A percentile compares a stretch with the other conserved stretches of the same genome.
Conservation (phyloP, 2,329 filamentous ascomycete species). For the Nothophoma quercina region DNA sequence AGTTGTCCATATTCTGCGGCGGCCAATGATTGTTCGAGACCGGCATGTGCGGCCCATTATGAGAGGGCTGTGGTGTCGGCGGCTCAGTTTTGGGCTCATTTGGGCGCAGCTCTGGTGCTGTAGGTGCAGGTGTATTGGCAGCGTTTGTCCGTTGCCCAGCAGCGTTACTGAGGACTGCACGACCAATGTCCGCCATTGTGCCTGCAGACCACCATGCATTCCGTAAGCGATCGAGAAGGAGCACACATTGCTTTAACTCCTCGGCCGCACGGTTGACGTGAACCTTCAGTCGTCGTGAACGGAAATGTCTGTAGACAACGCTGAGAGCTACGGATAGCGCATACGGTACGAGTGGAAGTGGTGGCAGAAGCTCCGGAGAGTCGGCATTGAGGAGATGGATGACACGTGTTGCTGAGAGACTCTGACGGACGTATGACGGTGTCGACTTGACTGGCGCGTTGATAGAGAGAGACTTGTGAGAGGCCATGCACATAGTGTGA, state of each 20-base stretch:
- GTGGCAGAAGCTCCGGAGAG: conserved; percentile 56
- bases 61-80: conserved; percentile 26
- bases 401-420: conserved; percentile 63
- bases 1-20: conserved; percentile 30
- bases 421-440: conserved; percentile 62
- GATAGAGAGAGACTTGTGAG: conserved; percentile 59
- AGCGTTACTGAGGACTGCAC: conserved; percentile 50
- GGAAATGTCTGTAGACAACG: conserved; percentile 65
- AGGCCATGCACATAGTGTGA: conserved; percentile 64
- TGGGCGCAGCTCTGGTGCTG: conserved; percentile 28
- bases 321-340: conserved; percentile 63
- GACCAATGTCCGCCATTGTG: conserved; percentile 54
- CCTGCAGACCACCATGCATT: conserved; percentile 57
- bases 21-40: conserved; percentile 31
- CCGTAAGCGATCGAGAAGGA: conserved; percentile 53
- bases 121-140: conserved; percentile 42
- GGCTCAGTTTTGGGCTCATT: conserved; percentile 31
- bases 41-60: conserved; percentile 21
- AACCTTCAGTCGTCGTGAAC: conserved; percentile 58
- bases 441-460: conserved; percentile 56
- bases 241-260: conserved; percentile 55
- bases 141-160: conserved; percentile 46
- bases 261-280: conserved; percentile 57
- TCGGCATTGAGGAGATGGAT: conserved; percentile 60
- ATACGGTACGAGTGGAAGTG: conserved; percentile 64